Evolutionary conservation across 805 yeast genomes (phyloP).

Genomic region (Torulaspora microellipsoides): DNA sequence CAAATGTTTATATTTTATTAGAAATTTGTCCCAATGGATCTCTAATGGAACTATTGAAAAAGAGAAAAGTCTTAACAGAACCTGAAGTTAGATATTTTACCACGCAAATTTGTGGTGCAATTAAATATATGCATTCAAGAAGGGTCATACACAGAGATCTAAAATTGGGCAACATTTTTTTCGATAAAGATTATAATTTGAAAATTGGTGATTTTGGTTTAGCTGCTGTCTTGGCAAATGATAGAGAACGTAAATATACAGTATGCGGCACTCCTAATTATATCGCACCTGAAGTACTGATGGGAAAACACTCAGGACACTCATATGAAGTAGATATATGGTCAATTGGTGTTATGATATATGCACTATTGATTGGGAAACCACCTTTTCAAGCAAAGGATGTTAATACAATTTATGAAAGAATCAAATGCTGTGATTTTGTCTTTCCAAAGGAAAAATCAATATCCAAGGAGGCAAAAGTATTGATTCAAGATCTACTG

Average conservation of each 20-base stretch:
- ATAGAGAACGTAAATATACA: slow-evolving; percentile 76
- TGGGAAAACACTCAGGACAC: slow-evolving; percentile 84
- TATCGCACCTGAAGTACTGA: slow-evolving; percentile 95
- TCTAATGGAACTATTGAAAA: slow-evolving; percentile 83
- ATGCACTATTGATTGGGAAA: slow-evolving; percentile 85
- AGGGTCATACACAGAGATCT: slow-evolving; percentile 94
- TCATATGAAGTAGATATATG: slow-evolving; percentile 93
- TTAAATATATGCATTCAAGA: slow-evolving; percentile 85
- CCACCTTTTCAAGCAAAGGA: slow-evolving; percentile 98
- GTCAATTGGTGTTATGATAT: slow-evolving; percentile 97
- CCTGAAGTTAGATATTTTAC: slow-evolving; percentile 87
- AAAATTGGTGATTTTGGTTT: slow-evolving; percentile 97
- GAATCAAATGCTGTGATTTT: slow-evolving; percentile 80
- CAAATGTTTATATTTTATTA: slow-evolving; percentile 84
- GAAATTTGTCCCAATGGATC: slow-evolving; percentile 96
- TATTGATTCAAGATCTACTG: slow-evolving; percentile 66
- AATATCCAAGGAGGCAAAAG: slow-evolving; percentile 67
- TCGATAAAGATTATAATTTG: slow-evolving; percentile 89
- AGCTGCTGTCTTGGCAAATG: slow-evolving; percentile 83
- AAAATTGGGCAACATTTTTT: slow-evolving; percentile 91
- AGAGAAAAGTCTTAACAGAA: slow-evolving; percentile 79
- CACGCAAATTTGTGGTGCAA: slow-evolving; percentile 92
- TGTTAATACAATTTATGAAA: slow-evolving; percentile 84
- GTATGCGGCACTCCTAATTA: slow-evolving; percentile 99
- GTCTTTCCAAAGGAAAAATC: slow-evolving; percentile 66